Evolutionary conservation across 208 protist species (phyloP).

Genomic region (Wallacemonas sp.): DNA sequence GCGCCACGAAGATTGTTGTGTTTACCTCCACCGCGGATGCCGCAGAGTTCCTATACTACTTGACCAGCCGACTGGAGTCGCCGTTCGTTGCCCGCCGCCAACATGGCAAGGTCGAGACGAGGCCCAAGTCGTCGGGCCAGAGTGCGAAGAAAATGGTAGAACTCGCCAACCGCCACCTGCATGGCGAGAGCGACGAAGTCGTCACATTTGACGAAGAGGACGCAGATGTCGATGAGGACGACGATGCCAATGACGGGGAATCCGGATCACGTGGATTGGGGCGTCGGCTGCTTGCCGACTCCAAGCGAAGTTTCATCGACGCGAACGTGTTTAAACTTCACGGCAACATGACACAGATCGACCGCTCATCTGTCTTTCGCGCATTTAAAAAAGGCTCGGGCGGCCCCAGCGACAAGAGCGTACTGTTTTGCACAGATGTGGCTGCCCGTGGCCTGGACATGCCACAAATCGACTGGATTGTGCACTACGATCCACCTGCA

Average conservation of each 20-base stretch:
- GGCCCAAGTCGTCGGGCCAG: not conserved
- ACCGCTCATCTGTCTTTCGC: conserved; percentile 91
- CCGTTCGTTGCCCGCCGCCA: conserved; percentile 41
- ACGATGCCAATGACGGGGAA: conserved; percentile 6
- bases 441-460: conserved; percentile 96
- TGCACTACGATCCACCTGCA: conserved; percentile 97
- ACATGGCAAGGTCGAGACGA: conserved; percentile 11
- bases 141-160: conserved; percentile 53
- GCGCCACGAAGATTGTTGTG: conserved; percentile 94
- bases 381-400: conserved; percentile 69
- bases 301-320: conserved; percentile 63
- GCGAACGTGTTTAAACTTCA: conserved; percentile 93
- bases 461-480: conserved; percentile 95
- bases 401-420: conserved; percentile 41
- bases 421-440: conserved; percentile 96
- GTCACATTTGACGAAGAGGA: conserved; percentile 86
- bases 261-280: conserved; percentile 15
- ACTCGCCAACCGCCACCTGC: conserved; percentile 47
- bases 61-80: conserved; percentile 80
- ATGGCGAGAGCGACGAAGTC: conserved; percentile 31
- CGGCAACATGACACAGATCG: conserved; percentile 93
- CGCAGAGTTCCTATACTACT: conserved; percentile 97
- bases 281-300: conserved; percentile 11
- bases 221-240: conserved; percentile 81
- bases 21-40: conserved; percentile 97